A percentile compares a stretch with the other conserved stretches of the same genome.
Conservation (phyloP, 2,329 filamentous ascomycete genomes). For the Verticillium dahliae region DNA sequence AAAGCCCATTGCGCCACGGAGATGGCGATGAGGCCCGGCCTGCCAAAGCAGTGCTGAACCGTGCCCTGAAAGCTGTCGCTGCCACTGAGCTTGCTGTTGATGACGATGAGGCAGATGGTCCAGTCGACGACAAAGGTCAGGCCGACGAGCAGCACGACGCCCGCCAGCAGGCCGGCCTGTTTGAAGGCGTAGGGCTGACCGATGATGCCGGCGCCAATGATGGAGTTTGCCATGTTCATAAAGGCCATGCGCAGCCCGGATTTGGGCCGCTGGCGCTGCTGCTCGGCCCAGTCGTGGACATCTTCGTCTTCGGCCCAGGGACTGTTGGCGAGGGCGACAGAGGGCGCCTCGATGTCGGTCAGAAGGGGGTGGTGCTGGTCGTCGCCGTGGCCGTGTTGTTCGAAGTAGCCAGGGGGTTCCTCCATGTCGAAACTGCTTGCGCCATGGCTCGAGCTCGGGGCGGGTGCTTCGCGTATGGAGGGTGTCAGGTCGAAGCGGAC, state of each 20-base stretch:
- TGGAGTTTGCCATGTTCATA: conserved; percentile 99
- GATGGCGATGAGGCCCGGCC: conserved; percentile 81
- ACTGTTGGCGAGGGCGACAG: conserved; percentile 59
- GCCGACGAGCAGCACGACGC: conserved; percentile 67
- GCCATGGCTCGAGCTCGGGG: conserved; percentile 7
- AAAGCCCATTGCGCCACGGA: conserved; percentile 92
- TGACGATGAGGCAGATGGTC: conserved; percentile 94
- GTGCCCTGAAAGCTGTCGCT: conserved; percentile 93
- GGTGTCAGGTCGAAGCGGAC: conserved; percentile 65
- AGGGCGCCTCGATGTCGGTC: conserved; percentile 77
- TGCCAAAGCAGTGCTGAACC: conserved; percentile 91
- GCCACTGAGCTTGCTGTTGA: conserved; percentile 95
- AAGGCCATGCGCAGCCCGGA: conserved; percentile 83
- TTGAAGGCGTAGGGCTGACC: conserved; percentile 93
- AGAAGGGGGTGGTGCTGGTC: conserved; percentile 63
- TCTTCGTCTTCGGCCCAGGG: conserved; percentile 30
- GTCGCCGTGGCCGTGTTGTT: conserved; percentile 2
- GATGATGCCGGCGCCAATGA: conserved; percentile 74
- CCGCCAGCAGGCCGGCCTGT: conserved; percentile 81
- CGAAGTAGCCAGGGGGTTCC: conserved; percentile 5
- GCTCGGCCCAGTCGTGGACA: conserved; percentile 41
- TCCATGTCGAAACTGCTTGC: conserved; percentile 12
- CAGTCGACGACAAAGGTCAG: conserved; percentile 88
- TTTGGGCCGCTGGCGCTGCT: conserved; percentile 63
- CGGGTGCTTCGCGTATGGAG: conserved; percentile 26